Percentiles rank a stretch among this genome's conserved stretches.
Evolutionary conservation across 768 basidiomycete genomes (phyloP).

Genomic region (Boletus patriciae): DNA sequence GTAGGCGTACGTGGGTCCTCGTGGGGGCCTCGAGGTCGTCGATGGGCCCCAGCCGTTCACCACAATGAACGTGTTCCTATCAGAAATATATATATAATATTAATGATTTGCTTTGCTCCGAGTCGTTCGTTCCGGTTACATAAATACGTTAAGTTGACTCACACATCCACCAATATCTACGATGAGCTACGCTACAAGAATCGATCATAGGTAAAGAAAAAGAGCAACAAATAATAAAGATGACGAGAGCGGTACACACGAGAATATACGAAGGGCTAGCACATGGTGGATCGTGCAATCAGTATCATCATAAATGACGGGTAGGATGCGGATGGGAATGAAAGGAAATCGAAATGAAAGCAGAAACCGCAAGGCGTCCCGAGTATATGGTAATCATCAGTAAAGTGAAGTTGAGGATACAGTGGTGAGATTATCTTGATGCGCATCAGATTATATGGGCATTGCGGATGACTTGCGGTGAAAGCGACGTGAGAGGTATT

Average conservation of each 20-base stretch:
- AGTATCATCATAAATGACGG: constrained; percentile 29
- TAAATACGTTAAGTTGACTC: constrained; percentile 28
- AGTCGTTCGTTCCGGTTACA: constrained; percentile 24
- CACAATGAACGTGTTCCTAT: background rate
- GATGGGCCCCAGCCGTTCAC: background rate
- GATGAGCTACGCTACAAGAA: constrained; percentile 33
- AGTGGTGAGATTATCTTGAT: constrained; percentile 18
- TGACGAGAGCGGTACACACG: background rate
- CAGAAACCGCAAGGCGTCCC: constrained; percentile 33
- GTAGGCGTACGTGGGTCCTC: constrained; percentile 2
- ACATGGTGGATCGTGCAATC: constrained; percentile 18
- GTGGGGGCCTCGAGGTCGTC: constrained; percentile 15
- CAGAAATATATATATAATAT: constrained; percentile 10
- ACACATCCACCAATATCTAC: constrained; percentile 31
- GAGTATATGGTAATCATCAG: constrained; percentile 27
- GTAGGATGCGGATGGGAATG: constrained; percentile 8
- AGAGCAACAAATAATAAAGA: constrained; percentile 17
- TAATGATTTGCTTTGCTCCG: constrained; percentile 12
- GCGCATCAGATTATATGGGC: constrained; percentile 28
- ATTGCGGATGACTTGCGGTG: constrained; percentile 19
- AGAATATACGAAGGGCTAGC: background rate
- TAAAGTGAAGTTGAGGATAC: constrained; percentile 15
- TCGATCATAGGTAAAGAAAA: constrained; percentile 14
- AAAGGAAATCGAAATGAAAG: constrained; percentile 11
- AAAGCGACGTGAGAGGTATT: constrained; percentile 9